Conservation (phyloP, 805 yeast species). For the Candida vartiovaarae region DNA sequence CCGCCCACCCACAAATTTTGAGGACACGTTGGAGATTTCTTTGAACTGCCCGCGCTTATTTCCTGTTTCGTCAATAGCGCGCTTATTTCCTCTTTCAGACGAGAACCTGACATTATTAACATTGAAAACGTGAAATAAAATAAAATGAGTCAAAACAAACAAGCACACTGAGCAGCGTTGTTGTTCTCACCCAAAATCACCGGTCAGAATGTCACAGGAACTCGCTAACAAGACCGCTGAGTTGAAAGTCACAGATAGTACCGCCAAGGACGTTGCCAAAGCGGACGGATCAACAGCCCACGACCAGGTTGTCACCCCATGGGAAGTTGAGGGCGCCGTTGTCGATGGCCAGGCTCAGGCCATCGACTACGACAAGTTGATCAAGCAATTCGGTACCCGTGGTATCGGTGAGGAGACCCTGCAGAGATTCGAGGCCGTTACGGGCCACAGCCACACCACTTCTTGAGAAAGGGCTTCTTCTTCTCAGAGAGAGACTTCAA, state of each 20-base stretch:
- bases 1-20: no score
- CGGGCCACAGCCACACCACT: constrained; percentile 91
- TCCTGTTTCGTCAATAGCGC: no score
- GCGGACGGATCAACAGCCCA: no score
- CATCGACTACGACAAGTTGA: constrained; percentile 86
- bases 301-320: constrained; percentile 61
- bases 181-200: background rate
- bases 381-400: constrained; percentile 81
- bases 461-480: constrained; percentile 83
- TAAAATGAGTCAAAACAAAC: background rate
- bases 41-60: no score
- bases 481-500: constrained; percentile 83
- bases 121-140: no score
- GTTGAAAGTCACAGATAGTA: constrained; percentile 2
- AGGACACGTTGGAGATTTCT: no score
- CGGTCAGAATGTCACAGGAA: constrained; percentile 5
- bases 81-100: no score
- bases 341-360: constrained; percentile 89
- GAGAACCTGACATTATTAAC: no score
- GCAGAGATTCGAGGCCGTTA: constrained; percentile 65
- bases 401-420: constrained; percentile 64
- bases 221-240: constrained; percentile 8
- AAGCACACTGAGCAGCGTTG: background rate
- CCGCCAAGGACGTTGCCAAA: background rate
- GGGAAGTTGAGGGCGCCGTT: constrained; percentile 99